Evolutionary conservation across 352 stramenopile species (phyloP).

Genomic region (Phytophthora sp.): DNA sequence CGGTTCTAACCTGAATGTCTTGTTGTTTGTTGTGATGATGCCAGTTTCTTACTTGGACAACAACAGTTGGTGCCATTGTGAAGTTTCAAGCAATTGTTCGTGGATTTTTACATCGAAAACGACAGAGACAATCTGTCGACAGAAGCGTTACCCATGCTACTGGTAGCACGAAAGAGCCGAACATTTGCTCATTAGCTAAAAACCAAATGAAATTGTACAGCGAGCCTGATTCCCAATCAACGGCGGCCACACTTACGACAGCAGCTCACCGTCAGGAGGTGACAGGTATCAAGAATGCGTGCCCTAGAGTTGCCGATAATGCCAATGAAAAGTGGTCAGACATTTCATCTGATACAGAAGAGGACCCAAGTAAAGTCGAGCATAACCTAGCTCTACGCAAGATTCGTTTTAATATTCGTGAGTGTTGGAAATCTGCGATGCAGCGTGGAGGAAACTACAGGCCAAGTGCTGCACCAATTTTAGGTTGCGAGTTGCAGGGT

Average conservation of each 20-base stretch:
- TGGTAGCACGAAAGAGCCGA: no score
- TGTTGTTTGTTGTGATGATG: not conserved
- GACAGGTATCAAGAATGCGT: no score
- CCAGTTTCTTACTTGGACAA: constrained; percentile 40
- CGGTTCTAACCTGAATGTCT: not conserved
- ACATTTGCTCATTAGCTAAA: no score
- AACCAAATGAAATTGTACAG: no score
- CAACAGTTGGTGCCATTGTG: constrained; percentile 28
- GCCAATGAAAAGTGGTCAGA: no score
- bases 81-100: constrained; percentile 45
- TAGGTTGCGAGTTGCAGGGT: constrained; percentile 56
- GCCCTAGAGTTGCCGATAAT: no score
- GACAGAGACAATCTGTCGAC: not conserved
- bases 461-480: constrained; percentile 8
- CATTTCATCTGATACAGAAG: not conserved
- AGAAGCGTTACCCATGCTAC: no score
- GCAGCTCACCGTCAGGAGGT: no score
- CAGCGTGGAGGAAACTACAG: not conserved
- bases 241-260: no score
- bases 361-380: not conserved
- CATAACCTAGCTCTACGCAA: constrained; percentile 4
- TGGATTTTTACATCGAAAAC: constrained; percentile 26
- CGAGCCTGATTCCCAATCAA: no score
- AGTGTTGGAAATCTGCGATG: constrained; percentile 24
- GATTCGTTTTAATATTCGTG: constrained; percentile 37